Percentiles rank a stretch among this genome's conserved stretches.
Evolutionary conservation across 1,284 basidiomycete species (phyloP).

Genomic region (Exsudoporus floridanus): DNA sequence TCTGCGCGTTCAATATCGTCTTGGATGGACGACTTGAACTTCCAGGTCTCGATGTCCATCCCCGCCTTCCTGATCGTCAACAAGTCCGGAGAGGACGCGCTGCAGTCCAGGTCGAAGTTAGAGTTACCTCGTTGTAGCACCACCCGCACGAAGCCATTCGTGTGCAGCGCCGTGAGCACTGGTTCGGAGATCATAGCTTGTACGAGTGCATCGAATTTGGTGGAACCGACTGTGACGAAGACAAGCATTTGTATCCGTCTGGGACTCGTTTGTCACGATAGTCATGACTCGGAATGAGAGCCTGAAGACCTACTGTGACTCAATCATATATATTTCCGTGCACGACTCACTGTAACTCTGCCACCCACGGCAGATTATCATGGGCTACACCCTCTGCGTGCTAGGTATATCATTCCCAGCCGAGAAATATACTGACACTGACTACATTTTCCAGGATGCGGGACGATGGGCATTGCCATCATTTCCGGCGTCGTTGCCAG

Average conservation of each 20-base stretch:
- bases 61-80: slow-evolving; percentile 38
- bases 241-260: slow-evolving; percentile 48
- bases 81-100: slow-evolving; percentile 19
- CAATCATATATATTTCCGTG: slow-evolving; percentile 1
- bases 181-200: slow-evolving; percentile 56
- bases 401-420: slow-evolving; percentile 29
- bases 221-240: slow-evolving; percentile 91
- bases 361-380: slow-evolving; percentile 14
- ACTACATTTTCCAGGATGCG: slow-evolving; percentile 69
- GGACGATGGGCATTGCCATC: slow-evolving; percentile 97
- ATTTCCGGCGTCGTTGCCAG: slow-evolving; percentile 87
- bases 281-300: background rate
- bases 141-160: slow-evolving; percentile 56
- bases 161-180: slow-evolving; percentile 53
- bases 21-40: slow-evolving; percentile 71
- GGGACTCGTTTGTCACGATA: background rate
- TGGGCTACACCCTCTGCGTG: slow-evolving; percentile 46
- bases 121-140: slow-evolving; percentile 78
- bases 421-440: slow-evolving; percentile 1
- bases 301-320: slow-evolving; percentile 14
- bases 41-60: slow-evolving; percentile 62
- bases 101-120: slow-evolving; percentile 23
- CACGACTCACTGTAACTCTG: background rate
- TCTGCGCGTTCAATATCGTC: slow-evolving; percentile 66
- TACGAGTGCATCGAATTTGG: slow-evolving; percentile 77